A percentile compares a stretch with the other conserved stretches of the same genome.
phyloP scores from a whole-genome alignment of 805 yeast species.

The baker's yeast (Saccharomyces cerevisiae) region DNA sequence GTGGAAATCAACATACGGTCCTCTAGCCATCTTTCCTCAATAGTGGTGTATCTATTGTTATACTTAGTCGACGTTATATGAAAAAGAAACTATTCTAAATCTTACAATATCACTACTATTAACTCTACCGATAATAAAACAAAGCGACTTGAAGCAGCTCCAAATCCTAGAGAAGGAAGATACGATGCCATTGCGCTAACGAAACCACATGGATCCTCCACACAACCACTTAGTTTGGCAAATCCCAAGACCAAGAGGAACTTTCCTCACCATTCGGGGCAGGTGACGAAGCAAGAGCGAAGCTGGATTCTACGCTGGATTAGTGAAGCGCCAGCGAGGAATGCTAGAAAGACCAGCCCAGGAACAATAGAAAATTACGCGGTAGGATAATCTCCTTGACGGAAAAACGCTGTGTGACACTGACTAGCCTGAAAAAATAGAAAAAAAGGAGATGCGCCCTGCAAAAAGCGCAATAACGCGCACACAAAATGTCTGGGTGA shows the following conservation, averaged over 20 bases:
- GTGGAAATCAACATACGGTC: constrained; percentile 46
- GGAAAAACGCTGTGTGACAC: not conserved
- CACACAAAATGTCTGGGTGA: not conserved
- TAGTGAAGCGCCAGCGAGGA: not conserved
- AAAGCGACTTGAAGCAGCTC: not conserved
- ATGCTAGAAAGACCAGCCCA: not conserved
- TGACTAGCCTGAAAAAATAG: not conserved
- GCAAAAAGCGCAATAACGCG: not conserved
- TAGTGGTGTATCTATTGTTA: not conserved
- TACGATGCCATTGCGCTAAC: not conserved
- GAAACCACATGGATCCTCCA: not conserved
- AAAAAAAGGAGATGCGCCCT: not conserved
- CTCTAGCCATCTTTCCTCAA: constrained; percentile 58
- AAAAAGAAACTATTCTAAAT: not conserved
- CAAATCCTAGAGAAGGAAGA: not conserved
- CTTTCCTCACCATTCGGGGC: not conserved
- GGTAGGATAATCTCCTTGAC: too few species aligned
- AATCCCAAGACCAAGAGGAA: not conserved
- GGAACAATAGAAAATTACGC: not conserved
- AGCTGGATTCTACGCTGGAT: not conserved
- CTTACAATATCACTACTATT: not conserved
- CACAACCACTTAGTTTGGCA: not conserved
- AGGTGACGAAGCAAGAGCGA: not conserved
- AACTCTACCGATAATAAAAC: not conserved
- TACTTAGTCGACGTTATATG: not conserved